phyloP scores from a whole-genome alignment of 169 alveolate genomes.

The Plasmodium sp. region DNA sequence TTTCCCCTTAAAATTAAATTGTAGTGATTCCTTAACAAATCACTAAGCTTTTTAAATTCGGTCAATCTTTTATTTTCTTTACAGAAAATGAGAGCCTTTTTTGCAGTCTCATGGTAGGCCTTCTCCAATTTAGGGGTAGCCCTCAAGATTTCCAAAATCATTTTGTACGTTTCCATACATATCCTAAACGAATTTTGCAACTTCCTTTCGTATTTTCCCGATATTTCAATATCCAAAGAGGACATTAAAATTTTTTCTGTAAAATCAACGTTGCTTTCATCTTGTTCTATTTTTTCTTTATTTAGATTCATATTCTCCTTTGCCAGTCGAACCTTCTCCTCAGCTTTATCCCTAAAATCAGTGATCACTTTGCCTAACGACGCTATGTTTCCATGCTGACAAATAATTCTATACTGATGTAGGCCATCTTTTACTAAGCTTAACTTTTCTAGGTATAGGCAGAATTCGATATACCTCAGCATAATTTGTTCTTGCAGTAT shows the following conservation, averaged over 20 bases:
- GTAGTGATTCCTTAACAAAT: conserved; percentile 93
- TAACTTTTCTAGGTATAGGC: conserved; percentile 90
- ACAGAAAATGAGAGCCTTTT: conserved; percentile 94
- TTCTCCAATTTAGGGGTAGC: conserved; percentile 95
- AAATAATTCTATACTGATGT: conserved; percentile 91
- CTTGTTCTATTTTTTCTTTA: conserved; percentile 74
- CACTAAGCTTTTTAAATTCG: conserved; percentile 96
- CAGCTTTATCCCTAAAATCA: conserved; percentile 91
- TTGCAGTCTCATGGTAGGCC: conserved; percentile 96
- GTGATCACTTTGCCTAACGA: conserved; percentile 92
- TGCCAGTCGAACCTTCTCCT: conserved; percentile 85
- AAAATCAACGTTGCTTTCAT: conserved; percentile 80
- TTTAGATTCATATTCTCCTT: conserved; percentile 80
- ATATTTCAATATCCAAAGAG: conserved; percentile 88
- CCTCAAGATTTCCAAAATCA: conserved; percentile 94
- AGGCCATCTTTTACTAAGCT: conserved; percentile 93
- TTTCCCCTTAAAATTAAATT: conserved; percentile 89
- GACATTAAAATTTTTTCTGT: conserved; percentile 89
- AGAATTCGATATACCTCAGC: conserved; percentile 91
- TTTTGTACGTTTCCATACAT: conserved; percentile 96
- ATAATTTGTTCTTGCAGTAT: conserved; percentile 91
- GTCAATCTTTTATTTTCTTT: conserved; percentile 91
- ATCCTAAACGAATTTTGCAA: conserved; percentile 90
- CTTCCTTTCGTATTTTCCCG: conserved; percentile 85
- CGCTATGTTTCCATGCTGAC: conserved; percentile 92